A percentile compares a stretch with the other conserved stretches of the same genome.
Conservation (phyloP, 2,329 filamentous ascomycete species). For the Periglandula ipomoeae region DNA sequence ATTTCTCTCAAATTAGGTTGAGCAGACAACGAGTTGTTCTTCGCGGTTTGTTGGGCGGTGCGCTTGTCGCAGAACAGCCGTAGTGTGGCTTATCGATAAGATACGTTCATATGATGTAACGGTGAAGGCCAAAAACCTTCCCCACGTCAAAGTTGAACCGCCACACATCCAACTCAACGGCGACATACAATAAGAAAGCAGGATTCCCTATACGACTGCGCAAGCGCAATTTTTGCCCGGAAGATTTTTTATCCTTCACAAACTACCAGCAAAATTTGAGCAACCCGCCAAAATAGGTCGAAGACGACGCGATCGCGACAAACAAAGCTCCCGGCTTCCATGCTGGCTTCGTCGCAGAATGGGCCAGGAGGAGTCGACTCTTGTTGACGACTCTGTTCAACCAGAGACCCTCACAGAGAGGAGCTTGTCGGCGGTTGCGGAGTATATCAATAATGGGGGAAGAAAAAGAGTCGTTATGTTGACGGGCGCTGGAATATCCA, state of each 20-base stretch:
- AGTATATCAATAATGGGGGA: slow-evolving; percentile 63
- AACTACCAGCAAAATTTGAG: neutral
- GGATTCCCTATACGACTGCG: no score
- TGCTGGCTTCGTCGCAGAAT: slow-evolving; percentile 46
- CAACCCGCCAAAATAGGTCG: slow-evolving; percentile 28
- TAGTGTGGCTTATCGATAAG: no score
- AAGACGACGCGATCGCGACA: slow-evolving; percentile 25
- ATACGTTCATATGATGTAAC: slow-evolving; percentile 10
- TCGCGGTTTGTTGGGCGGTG: no score
- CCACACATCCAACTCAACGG: slow-evolving; percentile 4
- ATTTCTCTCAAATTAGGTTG: no score
- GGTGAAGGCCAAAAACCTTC: no score
- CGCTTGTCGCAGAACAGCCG: no score
- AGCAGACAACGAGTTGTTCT: no score
- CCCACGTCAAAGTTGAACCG: no score
- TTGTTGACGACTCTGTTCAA: slow-evolving; percentile 51
- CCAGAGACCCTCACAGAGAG: slow-evolving; percentile 60
- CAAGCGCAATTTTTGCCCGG: neutral
- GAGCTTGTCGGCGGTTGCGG: slow-evolving; percentile 65
- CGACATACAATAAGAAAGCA: no score
- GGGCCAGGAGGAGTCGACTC: slow-evolving; percentile 74
- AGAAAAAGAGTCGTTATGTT: slow-evolving; percentile 72
- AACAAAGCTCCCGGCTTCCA: slow-evolving; percentile 23
- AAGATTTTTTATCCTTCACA: no score
- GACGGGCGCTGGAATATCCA: slow-evolving; percentile 85